Evolutionary conservation across 2,329 filamentous ascomycete genomes (phyloP).

Genomic region (Beauveria brongniartii): DNA sequence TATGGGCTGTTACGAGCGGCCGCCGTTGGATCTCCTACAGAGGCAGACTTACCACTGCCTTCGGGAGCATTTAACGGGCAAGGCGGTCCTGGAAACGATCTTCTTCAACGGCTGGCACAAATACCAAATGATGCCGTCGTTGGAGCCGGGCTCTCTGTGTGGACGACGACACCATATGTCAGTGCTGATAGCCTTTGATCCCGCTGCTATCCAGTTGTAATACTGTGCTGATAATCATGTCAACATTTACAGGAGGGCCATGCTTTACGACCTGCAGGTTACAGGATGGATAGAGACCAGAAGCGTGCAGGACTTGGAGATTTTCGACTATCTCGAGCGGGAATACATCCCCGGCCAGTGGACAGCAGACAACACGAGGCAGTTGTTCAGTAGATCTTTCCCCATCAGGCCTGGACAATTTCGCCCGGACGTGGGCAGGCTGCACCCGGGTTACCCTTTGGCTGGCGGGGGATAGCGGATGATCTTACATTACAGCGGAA

Average conservation of each 20-base stretch:
- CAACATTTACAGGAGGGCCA: neutral
- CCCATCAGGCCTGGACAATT: neutral
- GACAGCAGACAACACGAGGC: neutral
- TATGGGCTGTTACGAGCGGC: neutral
- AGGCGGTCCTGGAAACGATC: neutral
- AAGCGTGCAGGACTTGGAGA: neutral
- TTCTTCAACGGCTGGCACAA: constrained; percentile 2
- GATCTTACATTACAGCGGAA: neutral
- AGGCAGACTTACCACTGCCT: neutral
- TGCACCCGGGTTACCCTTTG: neutral
- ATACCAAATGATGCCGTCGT: neutral
- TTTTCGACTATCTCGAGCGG: neutral
- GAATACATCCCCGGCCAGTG: neutral
- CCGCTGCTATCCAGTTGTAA: no score
- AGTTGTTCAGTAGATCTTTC: neutral
- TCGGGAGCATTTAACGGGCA: neutral
- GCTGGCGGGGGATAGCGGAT: neutral
- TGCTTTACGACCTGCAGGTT: neutral
- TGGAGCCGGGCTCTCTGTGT: neutral
- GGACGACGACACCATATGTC: neutral
- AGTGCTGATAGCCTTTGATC: neutral
- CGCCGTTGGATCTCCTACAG: neutral
- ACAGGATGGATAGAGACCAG: neutral
- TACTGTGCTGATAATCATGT: neutral
- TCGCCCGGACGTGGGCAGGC: neutral